phyloP scores from a whole-genome alignment of 2,329 filamentous ascomycete genomes.

The Didymella glomerata region DNA sequence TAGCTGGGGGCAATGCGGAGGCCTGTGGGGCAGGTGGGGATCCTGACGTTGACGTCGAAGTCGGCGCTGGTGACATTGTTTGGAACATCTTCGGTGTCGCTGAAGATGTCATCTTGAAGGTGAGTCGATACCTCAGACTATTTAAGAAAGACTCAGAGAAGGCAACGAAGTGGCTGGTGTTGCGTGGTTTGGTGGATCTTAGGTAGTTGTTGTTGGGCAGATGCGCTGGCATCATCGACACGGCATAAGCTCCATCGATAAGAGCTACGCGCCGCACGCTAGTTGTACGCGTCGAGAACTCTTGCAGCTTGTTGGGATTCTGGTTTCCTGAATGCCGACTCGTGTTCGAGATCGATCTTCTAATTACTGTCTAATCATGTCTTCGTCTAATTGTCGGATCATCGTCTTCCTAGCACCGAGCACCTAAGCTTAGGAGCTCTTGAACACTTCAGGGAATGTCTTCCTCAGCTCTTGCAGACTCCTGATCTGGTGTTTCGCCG shows the following conservation, averaged over 20 bases:
- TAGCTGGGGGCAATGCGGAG: conserved; percentile 39
- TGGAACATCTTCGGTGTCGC: conserved; percentile 49
- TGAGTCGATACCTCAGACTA: not conserved
- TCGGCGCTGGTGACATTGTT: conserved; percentile 40
- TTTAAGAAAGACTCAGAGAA: not conserved
- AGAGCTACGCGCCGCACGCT: conserved; percentile 3
- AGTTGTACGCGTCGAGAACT: not conserved
- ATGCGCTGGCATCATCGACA: conserved; percentile 22
- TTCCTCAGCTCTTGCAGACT: conserved; percentile 77
- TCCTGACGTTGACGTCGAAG: conserved; percentile 21
- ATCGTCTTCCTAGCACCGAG: not conserved
- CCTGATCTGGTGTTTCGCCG: conserved; percentile 77
- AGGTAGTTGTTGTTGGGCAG: conserved; percentile 8
- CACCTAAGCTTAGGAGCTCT: conserved; percentile 46
- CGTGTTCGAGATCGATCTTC: not conserved
- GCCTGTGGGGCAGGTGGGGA: conserved; percentile 39
- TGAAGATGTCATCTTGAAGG: conserved; percentile 29
- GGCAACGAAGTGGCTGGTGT: not conserved
- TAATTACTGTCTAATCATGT: not conserved
- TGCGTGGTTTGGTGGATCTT: conserved; percentile 12
- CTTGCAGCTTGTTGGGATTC: not conserved
- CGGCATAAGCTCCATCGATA: conserved; percentile 16
- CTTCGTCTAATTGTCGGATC: not conserved
- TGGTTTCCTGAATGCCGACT: not conserved
- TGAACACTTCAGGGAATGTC: conserved; percentile 88